Evolutionary conservation across 169 alveolate species (phyloP), one percentile per base, ranked within the genome.

Genomic region (Plasmodium falciparum): DNA sequence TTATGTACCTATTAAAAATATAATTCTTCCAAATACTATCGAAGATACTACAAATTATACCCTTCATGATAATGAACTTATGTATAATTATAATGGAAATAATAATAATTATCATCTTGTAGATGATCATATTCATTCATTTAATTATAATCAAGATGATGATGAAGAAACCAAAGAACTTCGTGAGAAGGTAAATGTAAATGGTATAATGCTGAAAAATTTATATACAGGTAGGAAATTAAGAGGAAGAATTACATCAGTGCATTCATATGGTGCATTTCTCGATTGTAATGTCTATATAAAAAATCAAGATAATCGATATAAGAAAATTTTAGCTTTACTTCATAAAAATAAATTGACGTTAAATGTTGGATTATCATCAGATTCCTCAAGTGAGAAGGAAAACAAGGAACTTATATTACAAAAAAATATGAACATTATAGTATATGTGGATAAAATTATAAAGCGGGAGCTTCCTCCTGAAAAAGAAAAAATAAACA

Each of bases 401-500:
- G 92, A 86, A 65, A 29, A 86, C 17, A 86, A 86, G 73, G 92
- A 86, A 86, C 63, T 86, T 61, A 86, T 86, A 26, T 33, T 86
- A 33, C 70, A 86, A 72, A 86, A 86, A 86, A 73, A 73, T 61
- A 86, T 86, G 92, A 70, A 86, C 70, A 86, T 86, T 7, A 73
- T 86, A 71, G 92, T 86, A 22, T 86, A 86, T 65, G 92, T 86
- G 12, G 92, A 86, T 56, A 86, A 86, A 86, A 86, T 86, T 72
- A 72, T 86, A 47, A 86, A 39, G 9, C 0, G 47, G 47, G 47
- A 39, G 2, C 47, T 39, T 5, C 47, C 47, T 6, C 2, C 9
- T 5, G 7, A 1, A 39, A 39, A 5, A 39, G 7, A 39, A 5
- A 39, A 39, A 39, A 39, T 39, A 39, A 39, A 39, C 11, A 39